These are phyloP conservation scores for Colletotrichum abscissum DNA, from an alignment of 2,329 filamentous ascomycete genomes.

Conservation along the genomic window DNA sequence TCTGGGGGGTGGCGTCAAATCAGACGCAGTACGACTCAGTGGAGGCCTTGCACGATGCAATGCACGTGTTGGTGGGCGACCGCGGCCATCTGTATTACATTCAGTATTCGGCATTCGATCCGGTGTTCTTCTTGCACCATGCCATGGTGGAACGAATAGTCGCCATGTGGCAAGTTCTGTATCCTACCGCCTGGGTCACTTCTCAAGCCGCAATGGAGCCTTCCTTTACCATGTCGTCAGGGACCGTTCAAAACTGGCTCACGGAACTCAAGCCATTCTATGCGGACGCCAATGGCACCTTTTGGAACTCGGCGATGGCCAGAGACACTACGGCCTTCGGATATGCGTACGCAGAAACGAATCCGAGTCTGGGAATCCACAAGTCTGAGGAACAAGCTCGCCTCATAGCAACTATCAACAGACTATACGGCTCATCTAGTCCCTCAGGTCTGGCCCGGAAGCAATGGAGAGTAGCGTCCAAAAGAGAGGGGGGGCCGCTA, in stretches of 20 bases:
- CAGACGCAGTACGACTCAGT: constrained; percentile 70
- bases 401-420: constrained; percentile 66
- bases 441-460: constrained; percentile 36
- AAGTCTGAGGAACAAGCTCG: constrained; percentile 51
- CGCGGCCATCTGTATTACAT: constrained; percentile 78
- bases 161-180: constrained; percentile 80
- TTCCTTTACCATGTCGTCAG: constrained; percentile 70
- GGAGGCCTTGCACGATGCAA: constrained; percentile 72
- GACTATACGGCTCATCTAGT: constrained; percentile 50
- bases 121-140: constrained; percentile 83
- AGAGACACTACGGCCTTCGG: constrained; percentile 72
- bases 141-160: constrained; percentile 80
- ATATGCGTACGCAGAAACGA: constrained; percentile 79
- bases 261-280: constrained; percentile 77
- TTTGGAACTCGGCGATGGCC: constrained; percentile 75
- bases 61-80: constrained; percentile 69
- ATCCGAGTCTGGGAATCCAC: constrained; percentile 44
- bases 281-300: constrained; percentile 64
- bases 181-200: constrained; percentile 75
- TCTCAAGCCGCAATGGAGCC: constrained; percentile 64
- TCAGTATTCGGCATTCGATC: constrained; percentile 81
- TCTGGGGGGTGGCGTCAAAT: constrained; percentile 62
- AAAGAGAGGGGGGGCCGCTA: not conserved
- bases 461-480: not conserved
- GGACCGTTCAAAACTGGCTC: constrained; percentile 63